Percentiles rank a stretch among this genome's conserved stretches.
phyloP scores from a whole-genome alignment of 2,329 filamentous ascomycete genomes.

The Dactylonectria macrodidyma region DNA sequence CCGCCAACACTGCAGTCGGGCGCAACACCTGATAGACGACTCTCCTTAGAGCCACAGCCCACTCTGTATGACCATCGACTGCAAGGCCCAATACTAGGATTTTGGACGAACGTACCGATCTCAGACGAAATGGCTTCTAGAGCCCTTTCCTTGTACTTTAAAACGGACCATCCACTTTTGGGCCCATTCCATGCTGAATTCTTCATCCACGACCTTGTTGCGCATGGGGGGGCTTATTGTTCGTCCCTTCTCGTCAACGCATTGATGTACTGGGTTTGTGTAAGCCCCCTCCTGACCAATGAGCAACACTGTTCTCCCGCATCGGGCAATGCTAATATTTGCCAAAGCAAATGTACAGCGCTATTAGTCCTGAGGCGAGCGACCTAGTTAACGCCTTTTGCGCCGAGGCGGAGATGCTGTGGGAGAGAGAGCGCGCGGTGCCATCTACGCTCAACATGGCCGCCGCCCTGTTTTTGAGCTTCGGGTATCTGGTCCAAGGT shows the following conservation, averaged over 20 bases:
- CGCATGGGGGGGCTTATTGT: not conserved
- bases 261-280: slow-evolving; percentile 31
- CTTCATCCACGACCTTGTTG: slow-evolving; percentile 19
- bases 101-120: slow-evolving; percentile 12
- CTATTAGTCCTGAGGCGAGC: not conserved
- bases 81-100: not conserved
- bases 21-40: not conserved
- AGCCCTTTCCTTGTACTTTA: slow-evolving; percentile 18
- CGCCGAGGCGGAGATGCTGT: slow-evolving; percentile 10
- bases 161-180: slow-evolving; percentile 16
- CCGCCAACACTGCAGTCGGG: too few relatives aligned
- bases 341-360: slow-evolving; percentile 12
- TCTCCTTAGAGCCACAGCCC: not conserved
- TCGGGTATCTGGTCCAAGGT: slow-evolving; percentile 18
- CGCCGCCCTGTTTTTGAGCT: slow-evolving; percentile 18
- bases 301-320: not conserved
- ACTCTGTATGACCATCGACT: slow-evolving; percentile 13
- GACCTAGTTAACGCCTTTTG: slow-evolving; percentile 7
- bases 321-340: not conserved
- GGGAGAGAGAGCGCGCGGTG: not conserved
- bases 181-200: slow-evolving; percentile 18
- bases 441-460: slow-evolving; percentile 14
- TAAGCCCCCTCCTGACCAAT: slow-evolving; percentile 4
- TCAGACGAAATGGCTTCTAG: slow-evolving; percentile 4
- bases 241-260: slow-evolving; percentile 23